Conservation (phyloP, 129 eudicot genomes). For the Tanacetum coccineum region DNA sequence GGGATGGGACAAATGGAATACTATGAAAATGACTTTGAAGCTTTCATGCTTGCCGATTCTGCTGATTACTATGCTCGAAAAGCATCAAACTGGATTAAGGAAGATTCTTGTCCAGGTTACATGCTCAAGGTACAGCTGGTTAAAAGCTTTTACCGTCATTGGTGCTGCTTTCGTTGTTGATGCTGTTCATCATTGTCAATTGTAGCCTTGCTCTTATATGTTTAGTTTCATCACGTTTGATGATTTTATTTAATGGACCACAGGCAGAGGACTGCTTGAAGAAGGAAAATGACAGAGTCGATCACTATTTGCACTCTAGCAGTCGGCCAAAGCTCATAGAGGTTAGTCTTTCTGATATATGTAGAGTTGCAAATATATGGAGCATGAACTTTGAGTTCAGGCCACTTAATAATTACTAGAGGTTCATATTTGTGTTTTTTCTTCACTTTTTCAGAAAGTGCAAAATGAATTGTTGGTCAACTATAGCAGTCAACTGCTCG, state of each 20-base stretch:
- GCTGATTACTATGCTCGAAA: conserved; percentile 81
- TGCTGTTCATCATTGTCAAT: background rate
- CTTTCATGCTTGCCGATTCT: conserved; percentile 54
- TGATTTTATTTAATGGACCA: conserved; percentile 8
- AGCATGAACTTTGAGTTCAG: background rate
- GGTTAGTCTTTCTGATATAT: conserved; percentile 39
- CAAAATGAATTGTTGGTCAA: conserved; percentile 65
- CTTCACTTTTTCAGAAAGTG: conserved; percentile 44
- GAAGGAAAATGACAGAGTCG: conserved; percentile 80
- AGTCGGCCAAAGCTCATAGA: conserved; percentile 82
- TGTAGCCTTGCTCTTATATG: background rate
- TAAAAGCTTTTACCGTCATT: background rate
- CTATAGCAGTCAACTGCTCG: conserved; percentile 59
- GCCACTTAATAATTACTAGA: background rate
- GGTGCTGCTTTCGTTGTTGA: background rate
- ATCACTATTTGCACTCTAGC: conserved; percentile 70
- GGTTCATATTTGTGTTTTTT: background rate
- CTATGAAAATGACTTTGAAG: conserved; percentile 70
- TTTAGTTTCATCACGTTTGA: conserved; percentile 12
- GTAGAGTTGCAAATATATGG: background rate
- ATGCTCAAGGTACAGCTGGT: conserved; percentile 55
- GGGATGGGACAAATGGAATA: conserved; percentile 69
- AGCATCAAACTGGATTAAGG: conserved; percentile 78
- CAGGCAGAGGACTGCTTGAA: conserved; percentile 89
- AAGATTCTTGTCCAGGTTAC: conserved; percentile 91